Base-by-base conservation (phyloP, 2,329 filamentous ascomycete species). In the Fusarium sp. region DNA sequence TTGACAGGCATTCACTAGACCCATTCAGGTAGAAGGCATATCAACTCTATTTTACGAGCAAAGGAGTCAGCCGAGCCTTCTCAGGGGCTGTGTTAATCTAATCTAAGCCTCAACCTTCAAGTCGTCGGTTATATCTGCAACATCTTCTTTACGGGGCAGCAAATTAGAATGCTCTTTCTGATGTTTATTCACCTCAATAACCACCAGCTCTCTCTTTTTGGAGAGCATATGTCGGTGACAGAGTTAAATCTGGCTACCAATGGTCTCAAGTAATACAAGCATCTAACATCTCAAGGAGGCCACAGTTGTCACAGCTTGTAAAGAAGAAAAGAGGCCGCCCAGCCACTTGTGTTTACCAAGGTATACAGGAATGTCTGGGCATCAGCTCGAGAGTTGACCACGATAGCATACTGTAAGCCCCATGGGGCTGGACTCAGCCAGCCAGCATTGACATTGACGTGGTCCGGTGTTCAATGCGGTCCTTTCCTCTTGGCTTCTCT, bases 11-110 rank as follows among this genome's bases (percentile, higher is more conserved):
- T 34, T 24, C 30, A 24, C 32, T n/a, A 38, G n/a, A 22, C 49
- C 24, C 24, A 8, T n/a, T 25, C 15, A 24, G 22, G 41, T 16
- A 10, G 13, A 20, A 43, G 49, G 38, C 24, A 43, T 20, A 20
- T 25, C 20, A 53, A 43, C 49, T 41, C 41, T 53, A 43, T 53
- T 52, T 34, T 52, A 53, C 34, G 34, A 29, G 32, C n/a, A 43
- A 27, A 51, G 30, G 16, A 38, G 20, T 40, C 18, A 34, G 49
- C 49, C 34, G 9, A 16, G n/a, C 41, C 13, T 9, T 16, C 10
- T 20, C 27, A 16, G 34, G 34, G 34, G 34, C 34, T 38, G 18
- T 38, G 34, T 38, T 29, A 29, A 11, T 29, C 4, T n/a, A 38
- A 38, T 38, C 34, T 38, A 38, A 18, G 34, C 34, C 34, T 38